These are phyloP conservation scores for Salix suchowensis DNA, from an alignment of 345 rosid genomes.

Conservation along the genomic window DNA sequence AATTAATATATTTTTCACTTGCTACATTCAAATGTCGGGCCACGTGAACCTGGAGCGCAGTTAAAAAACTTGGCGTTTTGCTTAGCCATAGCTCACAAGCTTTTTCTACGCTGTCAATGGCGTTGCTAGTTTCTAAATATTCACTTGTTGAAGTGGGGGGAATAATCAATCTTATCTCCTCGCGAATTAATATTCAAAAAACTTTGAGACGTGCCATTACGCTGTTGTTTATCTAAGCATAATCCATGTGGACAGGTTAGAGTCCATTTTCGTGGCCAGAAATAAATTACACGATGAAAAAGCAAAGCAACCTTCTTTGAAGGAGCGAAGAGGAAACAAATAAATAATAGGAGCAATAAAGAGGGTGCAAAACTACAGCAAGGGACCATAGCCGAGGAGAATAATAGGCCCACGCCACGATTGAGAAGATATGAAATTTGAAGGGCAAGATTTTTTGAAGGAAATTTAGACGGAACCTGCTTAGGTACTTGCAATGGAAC, in stretches of 20 bases:
- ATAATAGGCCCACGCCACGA: conserved; percentile 24
- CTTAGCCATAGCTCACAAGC: not conserved
- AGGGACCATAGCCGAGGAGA: not conserved
- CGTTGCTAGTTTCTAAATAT: conserved; percentile 15
- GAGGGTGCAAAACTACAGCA: not conserved
- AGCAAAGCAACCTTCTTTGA: conserved; percentile 20
- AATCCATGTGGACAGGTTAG: not conserved
- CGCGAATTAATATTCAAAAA: conserved; percentile 1
- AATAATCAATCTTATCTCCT: conserved; percentile 25
- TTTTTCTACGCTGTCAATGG: conserved; percentile 10
- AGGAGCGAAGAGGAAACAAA: not conserved
- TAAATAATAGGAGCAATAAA: not conserved
- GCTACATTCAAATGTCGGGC: not conserved
- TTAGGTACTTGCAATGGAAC: not conserved
- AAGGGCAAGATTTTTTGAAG: conserved; percentile 8
- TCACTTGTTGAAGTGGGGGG: conserved; percentile 21
- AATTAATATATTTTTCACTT: not conserved
- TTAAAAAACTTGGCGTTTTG: conserved; percentile 3
- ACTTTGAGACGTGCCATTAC: conserved; percentile 9
- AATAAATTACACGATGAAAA: not conserved
- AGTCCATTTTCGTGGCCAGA: not conserved
- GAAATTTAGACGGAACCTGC: conserved; percentile 2
- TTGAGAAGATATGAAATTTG: conserved; percentile 28
- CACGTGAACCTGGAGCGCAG: not conserved
- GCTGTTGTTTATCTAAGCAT: conserved; percentile 12